A percentile compares a stretch with the other conserved stretches of the same genome.
phyloP scores from a whole-genome alignment of 2,329 filamentous ascomycete species.

The Neonectria coccinea region DNA sequence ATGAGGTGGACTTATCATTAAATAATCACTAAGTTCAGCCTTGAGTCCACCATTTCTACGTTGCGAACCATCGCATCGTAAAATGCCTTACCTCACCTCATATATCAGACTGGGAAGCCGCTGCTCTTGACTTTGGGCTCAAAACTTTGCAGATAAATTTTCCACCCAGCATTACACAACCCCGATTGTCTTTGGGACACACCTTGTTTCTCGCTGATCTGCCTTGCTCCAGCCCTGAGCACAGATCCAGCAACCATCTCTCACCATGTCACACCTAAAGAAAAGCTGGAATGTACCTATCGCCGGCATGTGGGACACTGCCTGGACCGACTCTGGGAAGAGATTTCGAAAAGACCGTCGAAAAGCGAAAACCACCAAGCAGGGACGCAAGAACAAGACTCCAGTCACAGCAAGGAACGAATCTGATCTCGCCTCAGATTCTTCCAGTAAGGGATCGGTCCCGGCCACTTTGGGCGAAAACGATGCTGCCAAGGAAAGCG shows the following conservation, averaged over 20 bases:
- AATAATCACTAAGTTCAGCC: neutral
- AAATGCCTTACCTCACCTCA: neutral
- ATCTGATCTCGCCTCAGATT: constrained; percentile 29
- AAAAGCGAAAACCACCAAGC: neutral
- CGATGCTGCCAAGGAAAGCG: neutral
- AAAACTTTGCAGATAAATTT: no score
- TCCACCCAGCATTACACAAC: no score
- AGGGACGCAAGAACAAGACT: constrained; percentile 4
- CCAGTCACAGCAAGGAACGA: constrained; percentile 10
- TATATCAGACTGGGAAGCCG: neutral
- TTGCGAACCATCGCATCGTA: neutral
- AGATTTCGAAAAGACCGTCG: neutral
- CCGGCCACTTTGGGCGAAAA: constrained; percentile 5
- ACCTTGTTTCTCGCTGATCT: neutral
- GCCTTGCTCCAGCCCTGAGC: neutral
- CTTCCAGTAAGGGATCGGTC: constrained; percentile 20
- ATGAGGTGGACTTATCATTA: neutral
- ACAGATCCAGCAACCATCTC: neutral
- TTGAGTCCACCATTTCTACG: neutral
- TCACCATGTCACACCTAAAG: neutral
- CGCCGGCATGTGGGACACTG: neutral
- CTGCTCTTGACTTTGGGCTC: neutral
- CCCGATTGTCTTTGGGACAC: no score
- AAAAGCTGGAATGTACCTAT: neutral
- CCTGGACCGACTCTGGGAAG: neutral